Evolutionary conservation across 129 eudicot species (phyloP), one percentile per base, ranked within the genome.

Genomic region (Artemisia annua): DNA sequence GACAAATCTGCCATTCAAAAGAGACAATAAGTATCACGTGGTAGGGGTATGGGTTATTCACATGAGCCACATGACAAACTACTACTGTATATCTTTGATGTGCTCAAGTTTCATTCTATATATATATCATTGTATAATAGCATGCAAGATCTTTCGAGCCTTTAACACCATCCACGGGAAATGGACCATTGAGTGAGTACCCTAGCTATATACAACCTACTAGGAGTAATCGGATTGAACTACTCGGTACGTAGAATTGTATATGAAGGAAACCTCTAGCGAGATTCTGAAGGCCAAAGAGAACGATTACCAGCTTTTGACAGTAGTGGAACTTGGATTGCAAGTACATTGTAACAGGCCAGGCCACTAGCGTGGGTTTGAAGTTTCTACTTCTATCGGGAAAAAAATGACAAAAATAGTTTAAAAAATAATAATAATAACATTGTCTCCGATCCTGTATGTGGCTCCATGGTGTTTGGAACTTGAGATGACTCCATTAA

Each of bases 21-120:
- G 66, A 11, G 82, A 78, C 77, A 78, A 63, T 50, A 61, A 19
- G 70, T 77, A 54, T 43, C 77, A 78, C 81, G 66, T 78, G 82
- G 72, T 60, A 26, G 82, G 81, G 82, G 44, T 16, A 63, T 44
- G 66, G 48, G 66, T 39, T 62, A 62, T 39, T 62, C 71, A 62
- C 53, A 63, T 70, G 66, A 62, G 53, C 53, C 71, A 62, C 53
- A 63, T 70, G 58, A 70, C 50, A 43, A 62, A 69, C 59, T 70
- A 17, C 66, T 4, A 28, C 32, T 26, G 32, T 28, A 30, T 30
- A 28, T 28, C 39, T 52, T 78, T 78, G 81, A 77, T 70, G 71
- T 70, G 76, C 58, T 24, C 10, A 11, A 10, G 59, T 30, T 63
- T 19, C 63, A 63, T 57, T 56, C 14, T 28, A 20, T 16, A 12